phyloP scores from a whole-genome alignment of 2,329 filamentous ascomycete species.

The Elsinoe australis region DNA sequence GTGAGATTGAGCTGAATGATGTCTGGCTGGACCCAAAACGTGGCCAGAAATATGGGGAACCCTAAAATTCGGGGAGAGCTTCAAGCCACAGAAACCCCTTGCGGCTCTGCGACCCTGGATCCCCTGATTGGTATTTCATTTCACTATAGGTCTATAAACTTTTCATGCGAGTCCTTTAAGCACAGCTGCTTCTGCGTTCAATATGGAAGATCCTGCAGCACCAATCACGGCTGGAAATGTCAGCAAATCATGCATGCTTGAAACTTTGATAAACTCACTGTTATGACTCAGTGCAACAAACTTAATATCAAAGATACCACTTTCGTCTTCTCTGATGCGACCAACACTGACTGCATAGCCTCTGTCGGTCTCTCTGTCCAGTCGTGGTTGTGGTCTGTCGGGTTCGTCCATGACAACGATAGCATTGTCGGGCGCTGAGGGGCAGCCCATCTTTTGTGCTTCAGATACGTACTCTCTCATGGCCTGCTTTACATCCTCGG shows the following conservation, averaged over 20 bases:
- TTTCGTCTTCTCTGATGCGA: constrained; percentile 74
- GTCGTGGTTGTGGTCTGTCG: constrained; percentile 81
- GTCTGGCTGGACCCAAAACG: not conserved
- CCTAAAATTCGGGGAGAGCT: not conserved
- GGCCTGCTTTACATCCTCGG: constrained; percentile 68
- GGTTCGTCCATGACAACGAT: constrained; percentile 86
- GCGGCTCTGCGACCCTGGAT: not conserved
- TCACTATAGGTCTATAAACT: too few species aligned
- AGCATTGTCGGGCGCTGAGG: constrained; percentile 70
- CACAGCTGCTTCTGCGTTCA: constrained; percentile 88
- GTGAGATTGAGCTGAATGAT: not conserved
- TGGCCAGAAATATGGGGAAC: not conserved
- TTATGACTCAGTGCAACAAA: constrained; percentile 91
- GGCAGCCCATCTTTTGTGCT: constrained; percentile 74
- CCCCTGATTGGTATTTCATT: not conserved
- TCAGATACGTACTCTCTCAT: constrained; percentile 76
- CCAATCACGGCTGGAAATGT: constrained; percentile 67
- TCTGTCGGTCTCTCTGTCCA: constrained; percentile 76
- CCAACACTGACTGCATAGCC: constrained; percentile 92
- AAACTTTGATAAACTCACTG: constrained; percentile 38
- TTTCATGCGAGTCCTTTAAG: constrained; percentile 59
- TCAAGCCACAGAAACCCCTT: not conserved
- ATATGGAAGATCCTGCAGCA: constrained; percentile 88
- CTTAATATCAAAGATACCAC: constrained; percentile 86
- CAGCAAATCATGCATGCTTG: too few species aligned